A percentile compares a stretch with the other conserved stretches of the same genome.
Conservation (phyloP, 805 yeast genomes). For the Cyberlindnera veronae region DNA sequence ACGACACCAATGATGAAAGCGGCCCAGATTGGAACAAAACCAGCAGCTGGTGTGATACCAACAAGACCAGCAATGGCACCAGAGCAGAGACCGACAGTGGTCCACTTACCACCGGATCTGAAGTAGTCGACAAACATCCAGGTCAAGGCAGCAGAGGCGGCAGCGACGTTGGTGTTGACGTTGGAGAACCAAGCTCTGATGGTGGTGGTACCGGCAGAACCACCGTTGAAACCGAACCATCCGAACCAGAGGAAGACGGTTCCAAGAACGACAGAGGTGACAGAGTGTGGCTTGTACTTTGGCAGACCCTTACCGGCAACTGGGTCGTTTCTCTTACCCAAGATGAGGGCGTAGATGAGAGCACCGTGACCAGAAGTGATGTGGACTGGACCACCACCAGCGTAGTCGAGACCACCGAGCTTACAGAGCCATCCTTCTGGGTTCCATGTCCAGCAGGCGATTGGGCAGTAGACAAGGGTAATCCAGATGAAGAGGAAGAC, state of each 20-base stretch:
- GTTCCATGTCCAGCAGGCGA: slow-evolving; percentile 98
- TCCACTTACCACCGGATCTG: slow-evolving; percentile 85
- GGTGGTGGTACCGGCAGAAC: slow-evolving; percentile 91
- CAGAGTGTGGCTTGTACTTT: slow-evolving; percentile 91
- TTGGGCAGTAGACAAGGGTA: slow-evolving; percentile 92
- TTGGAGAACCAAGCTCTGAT: slow-evolving; percentile 94
- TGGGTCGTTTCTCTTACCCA: slow-evolving; percentile 91
- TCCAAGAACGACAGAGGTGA: slow-evolving; percentile 85
- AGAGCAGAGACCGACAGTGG: slow-evolving; percentile 89
- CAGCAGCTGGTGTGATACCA: slow-evolving; percentile 96
- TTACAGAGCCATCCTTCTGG: slow-evolving; percentile 82
- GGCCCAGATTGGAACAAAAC: slow-evolving; percentile 89
- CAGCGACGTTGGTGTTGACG: slow-evolving; percentile 91
- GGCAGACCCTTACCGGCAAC: slow-evolving; percentile 54
- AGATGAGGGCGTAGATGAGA: slow-evolving; percentile 82
- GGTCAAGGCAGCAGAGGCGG: slow-evolving; percentile 86
- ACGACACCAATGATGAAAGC: slow-evolving; percentile 81
- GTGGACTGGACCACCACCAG: slow-evolving; percentile 99
- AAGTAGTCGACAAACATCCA: slow-evolving; percentile 89
- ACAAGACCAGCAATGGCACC: slow-evolving; percentile 95
- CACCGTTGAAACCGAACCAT: slow-evolving; percentile 99
- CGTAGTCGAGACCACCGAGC: slow-evolving; percentile 89
- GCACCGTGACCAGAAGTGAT: slow-evolving; percentile 94
- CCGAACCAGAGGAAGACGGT: slow-evolving; percentile 97
- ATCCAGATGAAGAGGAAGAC: slow-evolving; percentile 90